Base-by-base conservation (phyloP, 768 basidiomycete genomes). In the Lentinula lateritia region DNA sequence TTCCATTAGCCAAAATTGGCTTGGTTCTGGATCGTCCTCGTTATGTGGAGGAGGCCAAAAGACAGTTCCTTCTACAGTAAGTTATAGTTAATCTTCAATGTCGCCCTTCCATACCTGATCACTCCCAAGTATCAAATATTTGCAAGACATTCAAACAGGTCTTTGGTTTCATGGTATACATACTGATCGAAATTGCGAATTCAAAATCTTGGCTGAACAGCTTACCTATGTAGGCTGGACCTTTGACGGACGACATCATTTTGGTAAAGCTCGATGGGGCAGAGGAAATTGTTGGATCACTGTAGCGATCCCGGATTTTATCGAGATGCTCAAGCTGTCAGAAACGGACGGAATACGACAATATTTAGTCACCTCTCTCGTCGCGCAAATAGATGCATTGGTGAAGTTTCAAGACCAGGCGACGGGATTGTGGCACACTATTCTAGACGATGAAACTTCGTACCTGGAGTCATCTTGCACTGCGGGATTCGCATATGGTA, bases 241-340 rank as follows among this genome's bases (percentile, higher is more conserved):
- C 6, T 81, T 80, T 55, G 75, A 76, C 43, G 78, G 78, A 2
- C 70, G 77, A 15, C 78, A 80, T 65, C 76, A 80, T 62, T 81
- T 80, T 60, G 78, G 75, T 9, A 68, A 71, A 38, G 81, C 81
- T 9, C 73, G 73, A 41, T 84, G 83, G 83, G 83, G 79, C 7
- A 71, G 83, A 60, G 83, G 83, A 35, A 84, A 83, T 67, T 82
- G 80, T 65, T 85, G 83, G 81, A 71, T 77, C 9, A 81, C 79
- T 2, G 70, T 78, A 23, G 72, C 76, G 20, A 78, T 79, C 56
- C 77, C 78, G 0, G 79, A 80, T 62, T 81, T 83, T 67, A 80
- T 83, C 57, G 78, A 81, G 42, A 65, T 81, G 63, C 70, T 81
- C 56, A 65, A 72, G 34, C 68, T 83, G 4, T 72, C 77, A 6